A percentile compares a stretch with the other conserved stretches of the same genome.
phyloP scores from a whole-genome alignment of 768 basidiomycete genomes.

The Calocera viscosa region DNA sequence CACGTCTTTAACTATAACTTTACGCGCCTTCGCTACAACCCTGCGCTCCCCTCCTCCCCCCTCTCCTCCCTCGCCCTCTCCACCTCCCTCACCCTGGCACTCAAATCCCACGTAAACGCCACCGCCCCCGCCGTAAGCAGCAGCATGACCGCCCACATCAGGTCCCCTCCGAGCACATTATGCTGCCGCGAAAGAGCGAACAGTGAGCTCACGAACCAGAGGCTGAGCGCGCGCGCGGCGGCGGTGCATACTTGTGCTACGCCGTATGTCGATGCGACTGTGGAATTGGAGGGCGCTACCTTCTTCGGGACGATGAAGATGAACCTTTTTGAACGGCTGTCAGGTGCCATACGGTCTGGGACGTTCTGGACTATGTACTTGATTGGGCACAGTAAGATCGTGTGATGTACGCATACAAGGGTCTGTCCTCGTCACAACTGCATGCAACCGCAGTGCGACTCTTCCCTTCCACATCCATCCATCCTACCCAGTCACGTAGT shows the following conservation, averaged over 20 bases:
- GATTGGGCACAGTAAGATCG: too few species aligned
- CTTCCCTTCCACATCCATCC: too few species aligned
- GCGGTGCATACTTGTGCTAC: neutral
- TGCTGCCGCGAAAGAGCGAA: neutral
- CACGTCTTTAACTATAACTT: too few species aligned
- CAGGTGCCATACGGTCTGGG: too few species aligned
- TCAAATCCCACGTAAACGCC: neutral
- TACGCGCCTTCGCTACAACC: too few species aligned
- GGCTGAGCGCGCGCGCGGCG: neutral
- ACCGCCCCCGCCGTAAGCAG: neutral
- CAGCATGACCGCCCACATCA: conserved; percentile 1
- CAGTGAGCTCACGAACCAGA: neutral
- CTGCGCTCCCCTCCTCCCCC: neutral
- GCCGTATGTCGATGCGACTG: neutral
- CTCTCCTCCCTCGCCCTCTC: neutral
- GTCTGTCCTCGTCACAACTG: too few species aligned
- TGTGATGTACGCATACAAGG: too few species aligned
- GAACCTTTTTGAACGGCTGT: too few species aligned
- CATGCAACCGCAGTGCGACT: too few species aligned
- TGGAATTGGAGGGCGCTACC: neutral
- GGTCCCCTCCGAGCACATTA: neutral
- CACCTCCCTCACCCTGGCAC: neutral
- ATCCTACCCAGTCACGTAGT: too few species aligned
- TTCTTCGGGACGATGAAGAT: too few species aligned
- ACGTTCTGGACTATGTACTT: too few species aligned